A percentile compares a stretch with the other conserved stretches of the same genome.
phyloP scores from a whole-genome alignment of 805 yeast genomes.

The Metschnikowia lunata region DNA sequence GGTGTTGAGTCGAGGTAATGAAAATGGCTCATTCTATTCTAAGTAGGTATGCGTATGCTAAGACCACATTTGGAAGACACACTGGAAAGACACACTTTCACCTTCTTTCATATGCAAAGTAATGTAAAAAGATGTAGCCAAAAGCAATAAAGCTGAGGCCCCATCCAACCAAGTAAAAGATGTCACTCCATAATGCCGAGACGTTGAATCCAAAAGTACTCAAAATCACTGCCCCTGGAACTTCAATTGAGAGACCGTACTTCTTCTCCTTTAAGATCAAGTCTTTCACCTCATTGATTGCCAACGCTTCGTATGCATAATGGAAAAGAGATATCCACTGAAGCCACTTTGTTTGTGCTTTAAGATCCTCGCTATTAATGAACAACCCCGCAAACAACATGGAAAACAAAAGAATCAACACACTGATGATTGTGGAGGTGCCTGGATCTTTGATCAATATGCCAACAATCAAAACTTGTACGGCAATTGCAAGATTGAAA shows the following conservation, averaged over 20 bases:
- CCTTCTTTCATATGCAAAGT: slow-evolving; percentile 70
- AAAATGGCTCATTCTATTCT: no score
- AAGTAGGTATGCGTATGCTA: no score
- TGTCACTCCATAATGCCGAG: slow-evolving; percentile 66
- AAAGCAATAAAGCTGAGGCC: slow-evolving; percentile 52
- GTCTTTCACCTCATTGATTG: slow-evolving; percentile 89
- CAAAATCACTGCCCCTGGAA: slow-evolving; percentile 95
- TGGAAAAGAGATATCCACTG: slow-evolving; percentile 89
- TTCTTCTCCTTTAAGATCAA: slow-evolving; percentile 81
- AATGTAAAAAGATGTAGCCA: slow-evolving; percentile 75
- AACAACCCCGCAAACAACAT: slow-evolving; percentile 91
- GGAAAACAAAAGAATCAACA: slow-evolving; percentile 76
- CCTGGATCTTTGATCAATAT: slow-evolving; percentile 85
- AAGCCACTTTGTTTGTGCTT: slow-evolving; percentile 58
- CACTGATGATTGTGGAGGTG: slow-evolving; percentile 86
- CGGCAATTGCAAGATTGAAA: slow-evolving; percentile 82
- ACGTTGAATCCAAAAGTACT: slow-evolving; percentile 94
- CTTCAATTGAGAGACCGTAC: slow-evolving; percentile 89
- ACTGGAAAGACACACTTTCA: slow-evolving; percentile 21
- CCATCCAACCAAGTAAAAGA: slow-evolving; percentile 54
- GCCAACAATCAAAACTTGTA: slow-evolving; percentile 83
- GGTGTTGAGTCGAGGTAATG: no score
- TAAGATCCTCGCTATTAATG: slow-evolving; percentile 68
- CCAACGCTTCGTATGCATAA: slow-evolving; percentile 89
- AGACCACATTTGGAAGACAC: no score